Percentiles rank a stretch among this genome's conserved stretches.
phyloP scores from a whole-genome alignment of 1,139 yeast genomes.

The Magnusiomyces ingens region DNA sequence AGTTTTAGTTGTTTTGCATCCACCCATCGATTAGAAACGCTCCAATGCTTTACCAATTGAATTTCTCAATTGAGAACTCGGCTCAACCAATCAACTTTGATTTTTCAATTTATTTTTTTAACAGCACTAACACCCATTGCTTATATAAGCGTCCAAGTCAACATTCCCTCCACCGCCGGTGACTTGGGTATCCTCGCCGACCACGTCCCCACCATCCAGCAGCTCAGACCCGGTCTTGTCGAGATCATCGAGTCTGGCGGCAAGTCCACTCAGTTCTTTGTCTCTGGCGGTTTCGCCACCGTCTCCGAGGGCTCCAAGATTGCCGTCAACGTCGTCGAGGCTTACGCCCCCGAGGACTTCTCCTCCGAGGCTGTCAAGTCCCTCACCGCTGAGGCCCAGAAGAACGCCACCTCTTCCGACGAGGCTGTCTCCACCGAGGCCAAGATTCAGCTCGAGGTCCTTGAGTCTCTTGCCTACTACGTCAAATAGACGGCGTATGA shows the following conservation, averaged over 20 bases:
- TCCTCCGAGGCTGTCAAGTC: slow-evolving; percentile 73
- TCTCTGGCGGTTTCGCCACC: slow-evolving; percentile 95
- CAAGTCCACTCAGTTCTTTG: slow-evolving; percentile 72
- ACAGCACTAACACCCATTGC: background rate
- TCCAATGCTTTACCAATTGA: background rate
- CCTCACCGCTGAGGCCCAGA: slow-evolving; percentile 89
- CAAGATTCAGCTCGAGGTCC: slow-evolving; percentile 88
- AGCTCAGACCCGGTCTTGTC: slow-evolving; percentile 92
- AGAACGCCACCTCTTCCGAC: slow-evolving; percentile 74
- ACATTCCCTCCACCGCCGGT: slow-evolving; percentile 93
- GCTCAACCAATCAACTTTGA: background rate
- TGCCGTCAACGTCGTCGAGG: slow-evolving; percentile 92
- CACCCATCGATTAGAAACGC: background rate
- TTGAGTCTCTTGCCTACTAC: slow-evolving; percentile 86
- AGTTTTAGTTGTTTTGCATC: slow-evolving; percentile 19
- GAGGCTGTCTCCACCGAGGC: slow-evolving; percentile 92
- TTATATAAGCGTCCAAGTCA: slow-evolving; percentile 68
- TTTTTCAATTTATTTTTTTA: background rate
- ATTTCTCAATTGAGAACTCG: background rate
- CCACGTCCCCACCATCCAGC: slow-evolving; percentile 98
- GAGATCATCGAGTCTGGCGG: slow-evolving; percentile 82
- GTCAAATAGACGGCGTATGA: slow-evolving; percentile 51
- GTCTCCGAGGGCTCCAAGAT: slow-evolving; percentile 92
- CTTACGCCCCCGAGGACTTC: slow-evolving; percentile 86
- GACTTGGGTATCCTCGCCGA: slow-evolving; percentile 95